Conservation (phyloP, 2,329 filamentous ascomycete species). For the Aureobasidium sp. region DNA sequence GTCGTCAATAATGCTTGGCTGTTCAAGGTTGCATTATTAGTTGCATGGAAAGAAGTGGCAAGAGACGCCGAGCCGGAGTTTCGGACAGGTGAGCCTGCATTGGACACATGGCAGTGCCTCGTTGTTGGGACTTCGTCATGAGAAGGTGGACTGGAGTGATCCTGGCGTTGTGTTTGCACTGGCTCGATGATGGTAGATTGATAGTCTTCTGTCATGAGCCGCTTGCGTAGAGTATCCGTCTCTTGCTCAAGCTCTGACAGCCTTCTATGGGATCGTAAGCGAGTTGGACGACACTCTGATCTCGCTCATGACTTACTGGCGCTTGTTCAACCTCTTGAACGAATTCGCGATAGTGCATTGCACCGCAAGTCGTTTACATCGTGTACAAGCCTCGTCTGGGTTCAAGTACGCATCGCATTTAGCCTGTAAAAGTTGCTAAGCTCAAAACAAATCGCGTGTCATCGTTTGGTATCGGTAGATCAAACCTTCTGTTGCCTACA, state of each 20-base stretch:
- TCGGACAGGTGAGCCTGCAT: not conserved
- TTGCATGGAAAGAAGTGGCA: not conserved
- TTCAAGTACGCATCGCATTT: constrained; percentile 14
- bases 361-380: constrained; percentile 1
- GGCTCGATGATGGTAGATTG: not conserved
- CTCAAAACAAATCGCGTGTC: too few species aligned
- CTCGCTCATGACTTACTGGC: constrained; percentile 1
- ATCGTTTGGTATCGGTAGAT: not conserved
- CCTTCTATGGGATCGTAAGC: not conserved
- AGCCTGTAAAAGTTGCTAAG: not conserved
- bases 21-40: not conserved
- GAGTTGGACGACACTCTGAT: not conserved
- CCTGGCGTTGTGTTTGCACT: not conserved
- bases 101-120: not conserved
- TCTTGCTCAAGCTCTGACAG: constrained; percentile 8
- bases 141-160: not conserved
- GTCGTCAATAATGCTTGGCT: constrained; percentile 1
- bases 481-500: constrained; percentile 19
- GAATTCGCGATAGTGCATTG: not conserved
- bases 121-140: not conserved
- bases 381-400: not conserved
- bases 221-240: constrained; percentile 9
- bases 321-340: constrained; percentile 7
- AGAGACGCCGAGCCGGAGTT: not conserved
- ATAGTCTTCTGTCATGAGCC: constrained; percentile 6